Percentiles rank a stretch among this genome's conserved stretches.
phyloP scores from a whole-genome alignment of 2,329 filamentous ascomycete genomes.

The Stemphylium lycopersici region DNA sequence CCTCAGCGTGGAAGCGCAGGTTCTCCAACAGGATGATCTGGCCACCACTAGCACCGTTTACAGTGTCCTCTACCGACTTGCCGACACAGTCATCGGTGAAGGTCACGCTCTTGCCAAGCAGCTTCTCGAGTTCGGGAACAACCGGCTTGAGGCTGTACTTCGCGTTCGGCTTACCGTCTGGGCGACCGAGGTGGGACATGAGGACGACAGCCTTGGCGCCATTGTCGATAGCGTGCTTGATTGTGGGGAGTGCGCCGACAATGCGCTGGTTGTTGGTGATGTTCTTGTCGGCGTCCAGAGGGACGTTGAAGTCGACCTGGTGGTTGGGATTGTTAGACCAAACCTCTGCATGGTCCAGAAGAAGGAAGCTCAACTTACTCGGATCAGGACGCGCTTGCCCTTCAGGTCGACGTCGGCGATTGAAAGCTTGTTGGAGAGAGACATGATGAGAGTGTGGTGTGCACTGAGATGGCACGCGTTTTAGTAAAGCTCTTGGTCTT shows the following conservation, averaged over 20 bases:
- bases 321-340: slow-evolving; percentile 14
- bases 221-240: slow-evolving; percentile 90
- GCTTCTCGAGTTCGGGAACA: slow-evolving; percentile 88
- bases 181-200: slow-evolving; percentile 98
- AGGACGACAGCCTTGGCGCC: slow-evolving; percentile 91
- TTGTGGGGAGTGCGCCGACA: slow-evolving; percentile 90
- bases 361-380: slow-evolving; percentile 65
- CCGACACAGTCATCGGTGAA: slow-evolving; percentile 93
- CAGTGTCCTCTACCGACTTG: slow-evolving; percentile 84
- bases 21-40: slow-evolving; percentile 94
- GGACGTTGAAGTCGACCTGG: slow-evolving; percentile 99
- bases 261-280: slow-evolving; percentile 99
- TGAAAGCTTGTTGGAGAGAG: slow-evolving; percentile 96
- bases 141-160: slow-evolving; percentile 97
- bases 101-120: slow-evolving; percentile 81
- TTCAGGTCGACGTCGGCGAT: slow-evolving; percentile 97
- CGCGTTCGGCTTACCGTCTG: slow-evolving; percentile 83
- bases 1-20: slow-evolving; percentile 96
- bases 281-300: slow-evolving; percentile 88
- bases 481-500: slow-evolving; percentile 1
- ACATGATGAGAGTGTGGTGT: slow-evolving; percentile 67
- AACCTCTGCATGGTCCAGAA: slow-evolving; percentile 10
- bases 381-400: slow-evolving; percentile 97
- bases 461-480: slow-evolving; percentile 5
- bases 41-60: slow-evolving; percentile 80